Evolutionary conservation across 2,329 filamentous ascomycete genomes (phyloP), one percentile per base, ranked within the genome.

Genomic region (Sarocladium kiliense): DNA sequence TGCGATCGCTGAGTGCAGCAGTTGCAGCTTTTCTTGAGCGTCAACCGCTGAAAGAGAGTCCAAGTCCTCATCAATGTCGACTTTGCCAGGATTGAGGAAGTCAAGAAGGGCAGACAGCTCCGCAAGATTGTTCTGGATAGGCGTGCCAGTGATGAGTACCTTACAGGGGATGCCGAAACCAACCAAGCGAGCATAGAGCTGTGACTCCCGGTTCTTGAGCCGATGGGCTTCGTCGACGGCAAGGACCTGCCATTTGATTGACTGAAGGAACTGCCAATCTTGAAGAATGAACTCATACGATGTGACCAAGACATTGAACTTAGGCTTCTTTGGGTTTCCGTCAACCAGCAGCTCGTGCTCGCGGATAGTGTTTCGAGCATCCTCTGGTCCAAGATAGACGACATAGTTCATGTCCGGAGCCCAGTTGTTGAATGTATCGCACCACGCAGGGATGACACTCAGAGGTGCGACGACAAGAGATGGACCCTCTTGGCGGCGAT

Each of bases 361-460:
- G 36, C 88, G 86, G 59, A 99, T 96, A 62, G 91, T 93, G 60
- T 80, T 87, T 44, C 95, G 89, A 30, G 94, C 87, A 32, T 87
- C 82, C 68, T 94, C 88, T 55, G 91, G 93, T 53, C 95, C 94
- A 54, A 93, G 90, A 71, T 99, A 99, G 54, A 97, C 90, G 56
- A 99, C 89, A 70, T 97, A 97, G 71, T 99, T 97, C 59, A 97
- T 74, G 66, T 97, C 93, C 0, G 94, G 94, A 2, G 94, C 86
- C 94, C 94, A 99, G 60, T 88, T 79, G 70, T 97, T 94, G 71
- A 99, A 97, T 0, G 94, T 99, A 66, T 99, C 94, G 45, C 91
- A 94, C 94, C 94, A 99, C 2, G 94, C 91, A 6, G 94, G 93
- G 74, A 99, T 96, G 49, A 96, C 96, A 58, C 93, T 97, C 23